phyloP scores from a whole-genome alignment of 176 grass and related monocot genomes.

The Bromus sterilis region DNA sequence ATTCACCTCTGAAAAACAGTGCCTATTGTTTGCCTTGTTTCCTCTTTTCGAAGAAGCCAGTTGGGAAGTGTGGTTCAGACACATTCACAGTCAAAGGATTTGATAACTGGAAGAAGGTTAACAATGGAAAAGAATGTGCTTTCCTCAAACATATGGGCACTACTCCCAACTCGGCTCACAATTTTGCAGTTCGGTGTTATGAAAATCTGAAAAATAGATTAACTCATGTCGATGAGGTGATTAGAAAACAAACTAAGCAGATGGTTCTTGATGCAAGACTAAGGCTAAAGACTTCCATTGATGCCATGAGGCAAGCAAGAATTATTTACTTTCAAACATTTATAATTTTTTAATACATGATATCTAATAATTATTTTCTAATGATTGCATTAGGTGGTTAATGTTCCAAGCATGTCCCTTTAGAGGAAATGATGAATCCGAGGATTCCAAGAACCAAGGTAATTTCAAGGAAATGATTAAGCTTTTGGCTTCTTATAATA shows the following conservation, averaged over 20 bases:
- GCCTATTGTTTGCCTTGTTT: too few relatives aligned
- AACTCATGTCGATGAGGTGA: background rate
- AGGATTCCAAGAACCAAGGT: too few relatives aligned
- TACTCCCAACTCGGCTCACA: background rate
- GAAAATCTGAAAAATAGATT: background rate
- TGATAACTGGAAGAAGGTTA: too few relatives aligned
- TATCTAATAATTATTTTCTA: background rate
- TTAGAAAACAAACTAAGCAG: background rate
- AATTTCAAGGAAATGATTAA: too few relatives aligned
- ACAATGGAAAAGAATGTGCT: background rate
- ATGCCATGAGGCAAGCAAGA: background rate
- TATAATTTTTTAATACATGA: background rate
- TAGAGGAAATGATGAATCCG: too few relatives aligned
- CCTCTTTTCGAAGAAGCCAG: too few relatives aligned
- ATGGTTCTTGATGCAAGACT: too few relatives aligned
- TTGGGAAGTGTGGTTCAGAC: too few relatives aligned
- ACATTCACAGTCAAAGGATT: background rate
- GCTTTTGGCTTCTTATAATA: too few relatives aligned
- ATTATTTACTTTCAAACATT: background rate
- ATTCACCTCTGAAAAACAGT: too few relatives aligned
- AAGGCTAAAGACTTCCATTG: background rate
- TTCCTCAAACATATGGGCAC: background rate
- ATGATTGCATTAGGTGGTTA: background rate
- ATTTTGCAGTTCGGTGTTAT: background rate
- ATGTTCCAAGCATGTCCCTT: background rate